Percentiles rank a stretch among this genome's conserved stretches.
Conservation (phyloP, 2,329 filamentous ascomycete genomes). For the Hypoxylon sp. region DNA sequence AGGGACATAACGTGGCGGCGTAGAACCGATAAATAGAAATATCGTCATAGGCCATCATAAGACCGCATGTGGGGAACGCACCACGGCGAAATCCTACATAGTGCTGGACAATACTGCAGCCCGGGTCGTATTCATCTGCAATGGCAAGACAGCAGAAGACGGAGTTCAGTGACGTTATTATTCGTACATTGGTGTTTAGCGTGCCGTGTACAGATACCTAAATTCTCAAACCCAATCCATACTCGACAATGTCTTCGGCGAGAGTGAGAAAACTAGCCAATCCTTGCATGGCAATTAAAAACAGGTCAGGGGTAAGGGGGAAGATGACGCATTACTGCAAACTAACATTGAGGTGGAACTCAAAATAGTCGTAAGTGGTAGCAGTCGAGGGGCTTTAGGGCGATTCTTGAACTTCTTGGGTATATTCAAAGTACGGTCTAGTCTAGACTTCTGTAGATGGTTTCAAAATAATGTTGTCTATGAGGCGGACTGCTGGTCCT, state of each 20-base stretch:
- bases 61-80: slow-evolving; percentile 18
- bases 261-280: slow-evolving; percentile 5
- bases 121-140: slow-evolving; percentile 5
- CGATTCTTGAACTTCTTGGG: slow-evolving; percentile 18
- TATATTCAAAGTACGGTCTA: slow-evolving; percentile 34
- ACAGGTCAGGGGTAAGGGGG: neutral
- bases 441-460: slow-evolving; percentile 50
- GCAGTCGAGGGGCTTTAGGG: neutral
- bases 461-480: slow-evolving; percentile 89
- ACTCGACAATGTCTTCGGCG: neutral
- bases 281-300: neutral
- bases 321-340: neutral
- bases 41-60: slow-evolving; percentile 12
- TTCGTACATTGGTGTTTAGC: neutral
- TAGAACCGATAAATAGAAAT: neutral
- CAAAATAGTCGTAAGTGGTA: neutral
- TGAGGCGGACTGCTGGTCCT: slow-evolving; percentile 84
- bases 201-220: neutral
- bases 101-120: neutral
- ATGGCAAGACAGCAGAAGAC: neutral
- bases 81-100: slow-evolving; percentile 8
- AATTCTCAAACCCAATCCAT: neutral
- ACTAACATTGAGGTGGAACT: neutral
- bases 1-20: slow-evolving; percentile 5
- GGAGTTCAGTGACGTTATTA: neutral